Evolutionary conservation across 2,329 filamentous ascomycete genomes (phyloP).

Genomic region (Chaetomium globosum): DNA sequence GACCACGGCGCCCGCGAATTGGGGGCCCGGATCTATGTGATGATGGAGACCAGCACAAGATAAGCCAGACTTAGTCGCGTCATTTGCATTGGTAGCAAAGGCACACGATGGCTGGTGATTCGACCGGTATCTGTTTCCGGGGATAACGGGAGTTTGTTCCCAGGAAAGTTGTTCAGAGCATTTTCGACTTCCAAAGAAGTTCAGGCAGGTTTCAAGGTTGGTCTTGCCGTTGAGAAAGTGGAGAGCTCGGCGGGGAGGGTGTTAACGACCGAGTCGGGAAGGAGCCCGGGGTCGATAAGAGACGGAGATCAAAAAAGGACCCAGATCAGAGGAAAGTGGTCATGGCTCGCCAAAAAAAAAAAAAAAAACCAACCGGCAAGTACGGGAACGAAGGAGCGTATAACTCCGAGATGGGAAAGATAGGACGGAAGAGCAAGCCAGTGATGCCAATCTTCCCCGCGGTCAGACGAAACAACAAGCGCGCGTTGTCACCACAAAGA

Average conservation of each 20-base stretch:
- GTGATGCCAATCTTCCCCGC: constrained; percentile 17
- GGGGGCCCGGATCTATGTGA: constrained; percentile 49
- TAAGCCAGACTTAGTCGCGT: constrained; percentile 62
- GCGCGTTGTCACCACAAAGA: background rate
- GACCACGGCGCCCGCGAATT: constrained; percentile 29
- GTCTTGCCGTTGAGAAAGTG: constrained; percentile 7
- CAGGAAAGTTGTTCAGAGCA: constrained; percentile 3
- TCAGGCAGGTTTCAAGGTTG: background rate
- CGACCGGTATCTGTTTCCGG: background rate
- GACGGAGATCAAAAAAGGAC: constrained; percentile 5
- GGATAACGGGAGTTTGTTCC: background rate
- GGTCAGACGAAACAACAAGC: constrained; percentile 5
- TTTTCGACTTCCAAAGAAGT: background rate
- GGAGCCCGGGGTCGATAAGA: constrained; percentile 22
- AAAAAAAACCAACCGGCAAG: constrained; percentile 12
- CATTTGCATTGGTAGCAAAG: constrained; percentile 47
- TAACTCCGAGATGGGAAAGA: constrained; percentile 8
- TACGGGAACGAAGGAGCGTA: constrained; percentile 9
- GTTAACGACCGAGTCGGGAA: constrained; percentile 23
- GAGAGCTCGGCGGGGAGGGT: constrained; percentile 18
- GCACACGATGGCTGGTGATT: constrained; percentile 13
- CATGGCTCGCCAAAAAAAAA: constrained; percentile 4
- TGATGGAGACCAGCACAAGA: constrained; percentile 57
- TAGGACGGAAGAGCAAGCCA: background rate
- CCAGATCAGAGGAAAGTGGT: background rate